A percentile compares a stretch with the other conserved stretches of the same genome.
phyloP scores from a whole-genome alignment of 176 grass and related monocot species.

The Carex littledalei region DNA sequence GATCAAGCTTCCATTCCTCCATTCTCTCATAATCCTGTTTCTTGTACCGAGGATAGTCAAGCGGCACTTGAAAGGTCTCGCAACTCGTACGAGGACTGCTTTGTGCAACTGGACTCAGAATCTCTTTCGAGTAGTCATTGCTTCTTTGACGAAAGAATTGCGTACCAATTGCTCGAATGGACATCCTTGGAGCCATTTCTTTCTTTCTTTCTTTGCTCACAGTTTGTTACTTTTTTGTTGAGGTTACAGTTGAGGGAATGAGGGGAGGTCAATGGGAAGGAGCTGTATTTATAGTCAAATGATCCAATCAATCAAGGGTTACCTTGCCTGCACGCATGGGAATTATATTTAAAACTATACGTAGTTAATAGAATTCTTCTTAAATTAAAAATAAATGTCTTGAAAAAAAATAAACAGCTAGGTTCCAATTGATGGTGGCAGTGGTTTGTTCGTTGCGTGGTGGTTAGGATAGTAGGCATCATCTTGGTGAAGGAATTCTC shows the following conservation, averaged over 20 bases:
- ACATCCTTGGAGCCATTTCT: conserved; percentile 10
- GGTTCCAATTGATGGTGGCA: neutral
- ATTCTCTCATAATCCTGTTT: conserved; percentile 29
- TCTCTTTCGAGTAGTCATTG: conserved; percentile 12
- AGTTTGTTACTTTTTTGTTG: neutral
- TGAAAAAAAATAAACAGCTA: neutral
- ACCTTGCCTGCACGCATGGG: neutral
- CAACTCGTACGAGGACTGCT: conserved; percentile 20
- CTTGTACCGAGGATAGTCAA: conserved; percentile 35
- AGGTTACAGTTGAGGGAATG: neutral
- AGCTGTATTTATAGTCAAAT: conserved; percentile 10
- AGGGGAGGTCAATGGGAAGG: neutral
- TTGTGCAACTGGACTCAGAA: neutral
- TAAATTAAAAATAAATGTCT: neutral
- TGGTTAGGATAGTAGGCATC: neutral
- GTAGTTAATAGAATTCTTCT: neutral
- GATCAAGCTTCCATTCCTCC: conserved; percentile 36
- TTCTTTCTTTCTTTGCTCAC: neutral
- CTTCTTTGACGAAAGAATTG: conserved; percentile 2
- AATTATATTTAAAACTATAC: neutral
- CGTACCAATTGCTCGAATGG: conserved; percentile 1
- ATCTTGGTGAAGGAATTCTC: neutral
- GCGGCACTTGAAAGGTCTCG: conserved; percentile 31
- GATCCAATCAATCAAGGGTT: neutral
- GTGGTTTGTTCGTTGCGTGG: neutral